Base-by-base conservation (phyloP, 176 grass and related monocot species). In the Elaeis guineensis region DNA sequence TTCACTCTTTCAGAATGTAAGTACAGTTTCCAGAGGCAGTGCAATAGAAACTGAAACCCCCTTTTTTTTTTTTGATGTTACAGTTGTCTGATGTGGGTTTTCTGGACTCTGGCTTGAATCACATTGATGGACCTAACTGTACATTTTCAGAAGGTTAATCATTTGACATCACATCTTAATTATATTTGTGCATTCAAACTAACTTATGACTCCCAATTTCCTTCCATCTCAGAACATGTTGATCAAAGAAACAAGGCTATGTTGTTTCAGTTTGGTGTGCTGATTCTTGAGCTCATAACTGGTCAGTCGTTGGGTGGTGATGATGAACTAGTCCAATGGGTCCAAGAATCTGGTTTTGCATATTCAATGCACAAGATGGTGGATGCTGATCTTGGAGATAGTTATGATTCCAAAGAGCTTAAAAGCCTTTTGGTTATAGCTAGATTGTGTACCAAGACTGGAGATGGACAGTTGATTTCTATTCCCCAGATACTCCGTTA, bases 221-320 rank as follows among this genome's bases (percentile, higher is more conserved):
- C 62, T 57, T 56, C 64, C 58, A 55, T 44, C 35, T 44, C 8
- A 98, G 93, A 86, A 48, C 54, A 70, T 25, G 69, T 78, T 11
- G 76, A 89, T 70, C 93, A 69, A 69, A 73, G 74, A 73, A 69
- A 79, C 18, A 76, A 35, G 64, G 82, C 73, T 0, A 26, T 89
- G 58, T 73, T 86, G 67, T 98, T 86, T 74, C 82, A 89, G 85
- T 98, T 90, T 64, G 93, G 93, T 25, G 78, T 89, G 59, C 73
- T 98, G 70, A 55, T 98, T 50, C 87, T 98, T 56, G 93, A 98
- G 82, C 88, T 98, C 16, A 76, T 98, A 69, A 98, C 93, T 17
- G 88, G 88, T 15, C 93, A 92, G 61, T 89, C 88, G 6, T 70
- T 86, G 23, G 75, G 82, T 29, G 77, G 63, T 56, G 82, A 92